Conservation (phyloP, 768 basidiomycete species). For the Tephrocybe rancida region DNA sequence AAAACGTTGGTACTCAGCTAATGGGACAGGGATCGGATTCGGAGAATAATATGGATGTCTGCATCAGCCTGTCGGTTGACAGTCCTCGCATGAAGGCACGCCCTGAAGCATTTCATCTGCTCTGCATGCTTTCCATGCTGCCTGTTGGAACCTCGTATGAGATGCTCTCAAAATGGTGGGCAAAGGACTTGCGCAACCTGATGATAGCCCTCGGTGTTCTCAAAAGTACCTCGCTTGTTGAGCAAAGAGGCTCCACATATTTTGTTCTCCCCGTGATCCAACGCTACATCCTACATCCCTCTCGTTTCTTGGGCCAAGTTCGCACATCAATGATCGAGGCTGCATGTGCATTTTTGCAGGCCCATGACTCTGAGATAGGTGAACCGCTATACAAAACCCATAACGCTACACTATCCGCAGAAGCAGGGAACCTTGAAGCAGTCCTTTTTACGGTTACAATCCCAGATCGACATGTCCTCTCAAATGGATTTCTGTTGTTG, state of each 20-base stretch:
- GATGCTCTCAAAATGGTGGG: conserved; percentile 14
- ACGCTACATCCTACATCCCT: conserved; percentile 16
- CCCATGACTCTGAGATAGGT: conserved; percentile 14
- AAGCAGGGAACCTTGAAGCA: conserved; percentile 18
- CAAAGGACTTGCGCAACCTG: conserved; percentile 1
- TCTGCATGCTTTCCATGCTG: conserved; percentile 24
- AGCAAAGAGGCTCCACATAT: conserved; percentile 5
- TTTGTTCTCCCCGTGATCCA: conserved; percentile 23
- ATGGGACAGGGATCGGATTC: conserved; percentile 3
- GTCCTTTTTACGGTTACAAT: conserved; percentile 15
- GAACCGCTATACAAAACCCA: conserved; percentile 13
- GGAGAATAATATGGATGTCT: conserved; percentile 8
- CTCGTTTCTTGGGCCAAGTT: conserved; percentile 10
- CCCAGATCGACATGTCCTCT: conserved; percentile 2
- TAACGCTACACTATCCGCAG: conserved; percentile 1
- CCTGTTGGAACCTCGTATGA: conserved; percentile 21
- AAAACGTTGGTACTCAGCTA: not conserved
- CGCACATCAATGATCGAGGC: conserved; percentile 10
- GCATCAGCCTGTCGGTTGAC: conserved; percentile 14
- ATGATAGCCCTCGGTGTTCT: conserved; percentile 8
- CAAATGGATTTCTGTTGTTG: conserved; percentile 20
- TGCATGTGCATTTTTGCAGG: conserved; percentile 15
- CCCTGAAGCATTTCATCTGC: conserved; percentile 10
- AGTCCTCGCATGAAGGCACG: conserved; percentile 6
- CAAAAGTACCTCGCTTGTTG: conserved; percentile 2